These are phyloP conservation scores for Tripidium arundinaceum DNA, from an alignment of 202 grass and related monocot species.

Conservation along the genomic window DNA sequence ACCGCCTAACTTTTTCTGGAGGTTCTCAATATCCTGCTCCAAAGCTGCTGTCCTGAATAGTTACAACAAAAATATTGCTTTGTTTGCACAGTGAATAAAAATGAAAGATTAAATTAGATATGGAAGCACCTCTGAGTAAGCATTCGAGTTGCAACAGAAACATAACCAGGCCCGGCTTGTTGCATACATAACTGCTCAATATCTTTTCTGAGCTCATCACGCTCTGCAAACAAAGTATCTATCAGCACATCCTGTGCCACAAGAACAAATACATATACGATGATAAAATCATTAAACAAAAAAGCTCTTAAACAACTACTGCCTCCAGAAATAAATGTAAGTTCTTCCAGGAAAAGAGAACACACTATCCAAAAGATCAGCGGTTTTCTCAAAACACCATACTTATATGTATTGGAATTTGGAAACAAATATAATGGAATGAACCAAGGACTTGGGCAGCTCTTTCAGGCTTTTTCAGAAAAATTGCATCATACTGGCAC, in stretches of 20 bases:
- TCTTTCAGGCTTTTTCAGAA: conserved; percentile 2
- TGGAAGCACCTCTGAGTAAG: conserved; percentile 84
- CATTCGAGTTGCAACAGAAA: conserved; percentile 86
- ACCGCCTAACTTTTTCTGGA: conserved; percentile 73
- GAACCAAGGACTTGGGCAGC: conserved; percentile 2
- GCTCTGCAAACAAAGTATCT: conserved; percentile 60
- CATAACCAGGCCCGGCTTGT: conserved; percentile 78
- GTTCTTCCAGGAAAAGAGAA: neutral
- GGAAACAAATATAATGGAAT: neutral
- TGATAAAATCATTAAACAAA: conserved; percentile 11
- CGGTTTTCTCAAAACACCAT: neutral
- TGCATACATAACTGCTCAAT: conserved; percentile 95
- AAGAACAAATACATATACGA: conserved; percentile 15
- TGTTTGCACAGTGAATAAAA: conserved; percentile 8
- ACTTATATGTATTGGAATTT: neutral
- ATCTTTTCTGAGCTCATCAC: conserved; percentile 88
- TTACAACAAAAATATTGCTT: conserved; percentile 38
- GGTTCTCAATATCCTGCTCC: conserved; percentile 80
- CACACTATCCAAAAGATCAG: neutral
- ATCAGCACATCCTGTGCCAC: neutral
- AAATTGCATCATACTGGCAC: neutral
- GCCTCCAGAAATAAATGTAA: neutral
- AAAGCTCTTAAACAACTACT: conserved; percentile 16
- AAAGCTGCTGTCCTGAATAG: conserved; percentile 72
- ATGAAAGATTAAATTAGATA: conserved; percentile 23